phyloP scores from a whole-genome alignment of 2,329 filamentous ascomycete genomes.

The Xylogone sp. region DNA sequence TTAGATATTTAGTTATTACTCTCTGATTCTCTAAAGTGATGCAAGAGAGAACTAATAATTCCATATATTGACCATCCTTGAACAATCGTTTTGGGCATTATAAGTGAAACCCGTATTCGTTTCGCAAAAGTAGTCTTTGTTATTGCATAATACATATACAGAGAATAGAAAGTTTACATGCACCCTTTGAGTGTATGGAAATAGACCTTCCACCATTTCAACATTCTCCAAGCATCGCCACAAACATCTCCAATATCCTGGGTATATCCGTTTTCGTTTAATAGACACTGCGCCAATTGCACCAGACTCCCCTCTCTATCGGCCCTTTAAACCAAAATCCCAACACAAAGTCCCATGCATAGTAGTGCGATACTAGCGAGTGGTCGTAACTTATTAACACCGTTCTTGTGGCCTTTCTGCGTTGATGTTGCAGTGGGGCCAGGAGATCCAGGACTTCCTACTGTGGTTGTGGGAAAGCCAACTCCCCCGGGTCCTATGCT shows the following conservation, averaged over 20 bases:
- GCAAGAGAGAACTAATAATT: no score
- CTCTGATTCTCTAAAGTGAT: no score
- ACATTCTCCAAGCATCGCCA: no score
- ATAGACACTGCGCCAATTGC: neutral
- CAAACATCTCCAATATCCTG: neutral
- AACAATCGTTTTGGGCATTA: no score
- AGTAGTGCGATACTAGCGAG: constrained; percentile 9
- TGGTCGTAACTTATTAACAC: constrained; percentile 5
- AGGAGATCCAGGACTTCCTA: constrained; percentile 8
- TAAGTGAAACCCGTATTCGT: no score
- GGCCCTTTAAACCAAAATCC: constrained; percentile 10
- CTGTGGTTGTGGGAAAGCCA: constrained; percentile 23
- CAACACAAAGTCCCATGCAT: constrained; percentile 8
- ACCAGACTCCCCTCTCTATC: neutral
- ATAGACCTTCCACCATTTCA: no score
- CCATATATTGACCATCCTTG: no score
- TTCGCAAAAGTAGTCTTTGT: no score
- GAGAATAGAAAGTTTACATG: no score
- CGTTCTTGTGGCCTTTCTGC: constrained; percentile 10
- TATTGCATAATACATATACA: no score
- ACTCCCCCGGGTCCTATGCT: constrained; percentile 23
- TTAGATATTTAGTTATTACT: no score
- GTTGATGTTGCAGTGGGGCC: constrained; percentile 6
- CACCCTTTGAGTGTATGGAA: no score
- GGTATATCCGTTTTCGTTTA: neutral